Conservation (phyloP, 768 basidiomycete genomes). For the Xerocomus spinulosus region DNA sequence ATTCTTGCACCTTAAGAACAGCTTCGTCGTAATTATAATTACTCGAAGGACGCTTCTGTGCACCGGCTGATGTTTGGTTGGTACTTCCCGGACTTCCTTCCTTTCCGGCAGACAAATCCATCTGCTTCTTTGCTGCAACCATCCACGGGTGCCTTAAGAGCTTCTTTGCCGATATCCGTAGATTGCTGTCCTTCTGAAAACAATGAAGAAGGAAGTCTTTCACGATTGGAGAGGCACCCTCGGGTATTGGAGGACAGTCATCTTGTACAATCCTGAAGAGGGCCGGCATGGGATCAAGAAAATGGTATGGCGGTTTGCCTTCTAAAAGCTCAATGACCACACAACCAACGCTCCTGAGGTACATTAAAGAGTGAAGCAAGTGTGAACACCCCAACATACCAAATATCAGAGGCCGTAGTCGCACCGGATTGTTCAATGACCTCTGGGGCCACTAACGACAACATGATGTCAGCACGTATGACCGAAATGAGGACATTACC, state of each 20-base stretch:
- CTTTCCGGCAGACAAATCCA: conserved; percentile 38
- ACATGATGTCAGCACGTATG: conserved; percentile 4
- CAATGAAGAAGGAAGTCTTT: conserved; percentile 97
- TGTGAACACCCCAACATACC: conserved; percentile 42
- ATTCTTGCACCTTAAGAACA: conserved; percentile 93
- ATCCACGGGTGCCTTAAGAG: conserved; percentile 95
- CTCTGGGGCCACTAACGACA: conserved; percentile 84
- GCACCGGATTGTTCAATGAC: conserved; percentile 98
- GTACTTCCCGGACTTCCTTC: conserved; percentile 25
- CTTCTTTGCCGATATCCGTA: conserved; percentile 92
- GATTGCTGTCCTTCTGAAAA: conserved; percentile 96
- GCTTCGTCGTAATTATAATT: conserved; percentile 94
- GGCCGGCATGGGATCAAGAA: conserved; percentile 96
- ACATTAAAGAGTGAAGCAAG: conserved; percentile 1
- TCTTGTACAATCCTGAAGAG: conserved; percentile 98
- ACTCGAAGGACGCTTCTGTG: conserved; percentile 48
- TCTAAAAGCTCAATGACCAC: conserved; percentile 92
- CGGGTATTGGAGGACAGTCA: conserved; percentile 94
- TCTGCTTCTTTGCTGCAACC: conserved; percentile 75
- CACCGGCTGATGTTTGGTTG: conserved; percentile 34
- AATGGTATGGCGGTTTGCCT: conserved; percentile 93
- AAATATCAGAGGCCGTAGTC: conserved; percentile 95
- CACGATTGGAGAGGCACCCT: conserved; percentile 90
- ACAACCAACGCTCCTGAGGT: conserved; percentile 77
- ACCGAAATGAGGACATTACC: conserved; percentile 27